Evolutionary conservation across 805 yeast genomes (phyloP).

Genomic region (Candida oleophila): DNA sequence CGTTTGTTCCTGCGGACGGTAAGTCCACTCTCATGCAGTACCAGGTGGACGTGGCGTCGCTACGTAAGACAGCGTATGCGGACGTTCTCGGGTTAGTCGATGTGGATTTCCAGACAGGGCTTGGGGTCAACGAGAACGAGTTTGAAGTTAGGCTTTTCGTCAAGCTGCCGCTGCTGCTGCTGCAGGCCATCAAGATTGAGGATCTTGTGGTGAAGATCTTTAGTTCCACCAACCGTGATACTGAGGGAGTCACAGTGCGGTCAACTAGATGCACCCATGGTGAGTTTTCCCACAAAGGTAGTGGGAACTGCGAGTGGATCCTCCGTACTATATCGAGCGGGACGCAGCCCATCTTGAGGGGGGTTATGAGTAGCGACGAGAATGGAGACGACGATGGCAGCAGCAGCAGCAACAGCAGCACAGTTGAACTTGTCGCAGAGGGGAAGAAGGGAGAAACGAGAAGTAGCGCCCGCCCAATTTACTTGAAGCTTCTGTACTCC

Average conservation of each 20-base stretch:
- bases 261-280: slow-evolving; percentile 73
- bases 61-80: slow-evolving; percentile 5
- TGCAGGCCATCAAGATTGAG: slow-evolving; percentile 32
- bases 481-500: slow-evolving; percentile 50
- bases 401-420: slow-evolving; percentile 7
- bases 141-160: slow-evolving; percentile 60
- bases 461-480: slow-evolving; percentile 25
- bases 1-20: slow-evolving; percentile 91
- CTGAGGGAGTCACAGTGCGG: slow-evolving; percentile 34
- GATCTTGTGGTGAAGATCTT: slow-evolving; percentile 22
- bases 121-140: slow-evolving; percentile 54
- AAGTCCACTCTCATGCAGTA: slow-evolving; percentile 61
- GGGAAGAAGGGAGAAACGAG: background rate
- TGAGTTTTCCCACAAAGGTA: slow-evolving; percentile 57
- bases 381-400: slow-evolving; percentile 9
- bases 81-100: slow-evolving; percentile 50
- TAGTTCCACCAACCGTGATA: slow-evolving; percentile 12
- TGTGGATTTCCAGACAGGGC: slow-evolving; percentile 51
- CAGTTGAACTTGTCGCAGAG: background rate
- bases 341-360: slow-evolving; percentile 65
- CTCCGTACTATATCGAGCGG: slow-evolving; percentile 60
- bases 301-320: slow-evolving; percentile 65
- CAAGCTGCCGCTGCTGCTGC: slow-evolving; percentile 23
- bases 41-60: slow-evolving; percentile 48
- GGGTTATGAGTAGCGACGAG: slow-evolving; percentile 35